Percentiles rank a stretch among this genome's conserved stretches.
Evolutionary conservation across 2,329 filamentous ascomycete species (phyloP).

Genomic region (Didymosphaeria variabile): DNA sequence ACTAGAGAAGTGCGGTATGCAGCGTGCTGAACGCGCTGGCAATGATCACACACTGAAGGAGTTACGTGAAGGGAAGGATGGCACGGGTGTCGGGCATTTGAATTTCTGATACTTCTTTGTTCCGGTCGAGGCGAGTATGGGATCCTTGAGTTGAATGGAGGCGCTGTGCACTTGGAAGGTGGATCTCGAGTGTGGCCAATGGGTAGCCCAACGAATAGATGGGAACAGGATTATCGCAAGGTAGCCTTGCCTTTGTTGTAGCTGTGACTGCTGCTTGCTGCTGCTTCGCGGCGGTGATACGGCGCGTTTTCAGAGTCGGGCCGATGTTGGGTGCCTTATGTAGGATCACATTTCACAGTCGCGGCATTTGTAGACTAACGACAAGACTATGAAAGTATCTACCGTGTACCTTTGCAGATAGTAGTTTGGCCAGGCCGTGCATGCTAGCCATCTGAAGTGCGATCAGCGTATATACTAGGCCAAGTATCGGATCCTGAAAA

Average conservation of each 20-base stretch:
- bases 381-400: background rate
- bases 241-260: background rate
- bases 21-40: background rate
- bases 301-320: background rate
- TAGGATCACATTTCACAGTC: background rate
- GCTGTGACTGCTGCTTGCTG: background rate
- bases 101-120: background rate
- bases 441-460: too few species aligned
- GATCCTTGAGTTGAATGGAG: slow-evolving; percentile 7
- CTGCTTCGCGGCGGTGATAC: slow-evolving; percentile 6
- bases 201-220: background rate
- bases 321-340: background rate
- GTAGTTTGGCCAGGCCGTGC: too few species aligned
- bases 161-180: background rate
- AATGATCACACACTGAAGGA: background rate
- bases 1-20: slow-evolving; percentile 7
- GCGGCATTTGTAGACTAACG: background rate
- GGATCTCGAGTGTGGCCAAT: slow-evolving; percentile 5
- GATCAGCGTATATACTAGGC: too few species aligned
- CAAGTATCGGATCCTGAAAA: too few species aligned
- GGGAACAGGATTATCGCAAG: slow-evolving; percentile 2
- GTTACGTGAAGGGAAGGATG: background rate
- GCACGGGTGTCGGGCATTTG: background rate
- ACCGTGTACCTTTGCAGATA: background rate
- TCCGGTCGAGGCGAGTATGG: background rate